Conservation (phyloP, 345 rosid genomes). For the Aurinia saxatilis region DNA sequence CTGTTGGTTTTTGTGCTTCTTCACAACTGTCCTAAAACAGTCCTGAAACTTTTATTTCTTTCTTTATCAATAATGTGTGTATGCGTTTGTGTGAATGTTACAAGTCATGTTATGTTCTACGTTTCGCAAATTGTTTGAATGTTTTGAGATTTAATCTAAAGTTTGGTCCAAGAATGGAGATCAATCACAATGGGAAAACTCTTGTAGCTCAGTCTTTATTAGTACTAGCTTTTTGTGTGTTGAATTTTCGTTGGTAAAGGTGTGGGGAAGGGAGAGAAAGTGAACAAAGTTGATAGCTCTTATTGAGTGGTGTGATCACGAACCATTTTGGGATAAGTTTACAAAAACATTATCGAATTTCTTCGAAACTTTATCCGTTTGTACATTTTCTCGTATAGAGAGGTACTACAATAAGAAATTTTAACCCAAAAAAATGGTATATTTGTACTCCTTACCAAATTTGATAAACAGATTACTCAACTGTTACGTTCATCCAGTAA, state of each 20-base stretch:
- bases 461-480: no score
- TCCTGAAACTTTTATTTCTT: neutral
- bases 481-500: no score
- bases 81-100: neutral
- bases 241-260: neutral
- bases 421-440: no score
- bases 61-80: neutral
- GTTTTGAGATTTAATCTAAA: neutral
- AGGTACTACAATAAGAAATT: neutral
- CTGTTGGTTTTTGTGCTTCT: neutral
- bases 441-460: no score
- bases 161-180: no score
- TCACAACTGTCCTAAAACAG: neutral
- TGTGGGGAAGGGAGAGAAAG: neutral
- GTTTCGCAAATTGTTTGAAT: neutral
- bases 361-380: neutral
- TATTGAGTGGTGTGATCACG: slow-evolving; percentile 17
- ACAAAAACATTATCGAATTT: neutral
- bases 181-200: no score
- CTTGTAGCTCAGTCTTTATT: no score
- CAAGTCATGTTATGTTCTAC: neutral
- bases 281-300: neutral
- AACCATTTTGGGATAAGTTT: slow-evolving; percentile 7
- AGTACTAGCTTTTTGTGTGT: neutral
- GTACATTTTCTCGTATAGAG: no score